Evolutionary conservation across 208 protist genomes (phyloP), one percentile per base, ranked within the genome.

Genomic region (Leishmania gerbilli): DNA sequence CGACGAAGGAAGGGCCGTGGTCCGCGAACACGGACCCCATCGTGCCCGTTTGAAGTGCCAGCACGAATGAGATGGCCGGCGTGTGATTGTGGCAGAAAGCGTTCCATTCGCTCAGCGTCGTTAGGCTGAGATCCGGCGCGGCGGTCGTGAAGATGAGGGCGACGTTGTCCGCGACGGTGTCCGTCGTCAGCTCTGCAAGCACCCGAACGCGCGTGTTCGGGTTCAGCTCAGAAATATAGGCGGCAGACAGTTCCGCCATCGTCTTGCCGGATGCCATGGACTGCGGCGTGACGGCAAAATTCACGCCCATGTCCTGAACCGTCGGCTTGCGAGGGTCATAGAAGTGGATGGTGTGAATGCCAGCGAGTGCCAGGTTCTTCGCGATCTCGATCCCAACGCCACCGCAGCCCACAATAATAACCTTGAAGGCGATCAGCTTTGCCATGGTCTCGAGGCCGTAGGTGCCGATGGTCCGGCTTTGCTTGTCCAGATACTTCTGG

Each of bases 361-460:
- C 95, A 11, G 95, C 94, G 15, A 98, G 79, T 7, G 93, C 89
- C 27, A 98, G 87, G 87, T 98, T 98, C 84, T 98, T 98, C 17
- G 96, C 96, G 7, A 95, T 87, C 89, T 99, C 97, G 58, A 97
- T 83, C 34, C 97, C 97, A 9, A 98, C 88, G 24, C 95, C 95
- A 72, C 91, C 92, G 64, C 98, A 96, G 40, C 97, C 97, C 42
- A 97, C 91, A 75, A 99, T 96, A 60, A 98, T 86, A 21, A 99
- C 94, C 77, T 97, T 95, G 74, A 97, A 95, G 42, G 89, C 90
- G 76, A 95, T 95, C 37, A 99, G 89, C 85, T 96, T 97, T 6
- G 91, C 81, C 94, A 98, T 97, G 19, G 97, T 98, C 78, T 99
- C 96, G 37, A 96, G 82, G 47, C 97, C 97, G 80, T 98, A 96